Conservation (phyloP, 306 rosid genomes). For the Ormosia semicastrata region DNA sequence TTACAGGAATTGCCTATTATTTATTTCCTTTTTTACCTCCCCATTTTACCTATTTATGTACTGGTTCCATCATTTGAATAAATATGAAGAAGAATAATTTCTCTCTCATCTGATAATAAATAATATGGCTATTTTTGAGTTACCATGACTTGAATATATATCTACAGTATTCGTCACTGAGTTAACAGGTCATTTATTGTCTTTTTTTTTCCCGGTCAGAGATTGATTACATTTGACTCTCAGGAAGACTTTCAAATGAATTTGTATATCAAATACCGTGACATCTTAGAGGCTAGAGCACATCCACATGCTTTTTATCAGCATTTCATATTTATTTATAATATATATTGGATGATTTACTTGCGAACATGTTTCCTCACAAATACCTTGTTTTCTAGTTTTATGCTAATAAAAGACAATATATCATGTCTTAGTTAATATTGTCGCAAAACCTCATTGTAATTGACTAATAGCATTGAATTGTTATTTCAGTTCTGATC, state of each 20-base stretch:
- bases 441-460: constrained; percentile 1
- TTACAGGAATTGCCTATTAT: too few relatives aligned
- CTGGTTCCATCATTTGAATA: too few relatives aligned
- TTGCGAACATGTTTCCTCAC: constrained; percentile 1
- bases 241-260: neutral
- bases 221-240: neutral
- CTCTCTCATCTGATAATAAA: too few relatives aligned
- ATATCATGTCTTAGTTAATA: neutral
- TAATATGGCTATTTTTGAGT: constrained; percentile 5
- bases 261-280: neutral
- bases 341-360: neutral
- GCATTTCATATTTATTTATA: neutral
- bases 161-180: neutral
- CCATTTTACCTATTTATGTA: too few relatives aligned
- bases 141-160: neutral
- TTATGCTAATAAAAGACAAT: constrained; percentile 2
- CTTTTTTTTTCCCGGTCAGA: neutral
- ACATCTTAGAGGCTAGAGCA: neutral
- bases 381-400: neutral
- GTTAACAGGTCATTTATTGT: neutral
- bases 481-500: constrained; percentile 67
- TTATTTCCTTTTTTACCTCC: too few relatives aligned
- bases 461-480: neutral
- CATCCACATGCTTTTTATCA: neutral
- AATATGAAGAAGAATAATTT: too few relatives aligned